Evolutionary conservation across 192 early-diverging fungal species (phyloP), one percentile per base, ranked within the genome.

Genomic region (Dimargaris verticillata): DNA sequence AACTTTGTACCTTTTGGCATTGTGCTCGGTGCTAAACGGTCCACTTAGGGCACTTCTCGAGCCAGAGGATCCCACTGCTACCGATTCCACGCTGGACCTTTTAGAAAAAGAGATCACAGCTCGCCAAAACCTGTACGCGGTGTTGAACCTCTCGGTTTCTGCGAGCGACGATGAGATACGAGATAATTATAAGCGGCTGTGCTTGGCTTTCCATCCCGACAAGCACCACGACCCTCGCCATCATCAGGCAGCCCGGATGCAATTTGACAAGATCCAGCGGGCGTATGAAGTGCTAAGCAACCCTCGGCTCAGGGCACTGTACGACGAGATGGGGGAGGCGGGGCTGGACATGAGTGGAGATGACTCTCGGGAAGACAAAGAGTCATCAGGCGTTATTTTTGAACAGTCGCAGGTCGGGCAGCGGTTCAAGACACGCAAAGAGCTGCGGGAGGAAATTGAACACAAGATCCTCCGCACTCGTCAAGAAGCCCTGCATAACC

Each of bases 271-370:
- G n/a, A 87, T 88, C 61, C 79, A 84, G 65, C 79, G 77, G 60
- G 88, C 88, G 1, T 86, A 88, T 70, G 86, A 90, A 85, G 83
- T 97, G 25, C 76, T 99, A 14, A 80, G 80, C 15, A 85, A 96
- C 70, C 68, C 79, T 14, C 75, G 81, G 25, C 79, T 81, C 62
- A 74, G 93, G 41, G 79, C 83, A 2, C 82, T 91, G 28, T 99
- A 96, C 70, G 96, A 99, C 68, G 81, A 80, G 44, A 91, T 88
- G 51, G 92, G 93, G n/a, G 91, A 93, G 63, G 82, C 88, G 63
- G 93, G 92, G 41, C 65, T 96, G 28, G 72, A 66, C 42, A 67
- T 77, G 24, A 72, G 66, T 58, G 76, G 70, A 69, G 79, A 59
- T n/a, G 28, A 41, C 7, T 4, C 10, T 18, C 7, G 15, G 2